A percentile compares a stretch with the other conserved stretches of the same genome.
Conservation (phyloP, 345 rosid species). For the Syzygium aqueum region DNA sequence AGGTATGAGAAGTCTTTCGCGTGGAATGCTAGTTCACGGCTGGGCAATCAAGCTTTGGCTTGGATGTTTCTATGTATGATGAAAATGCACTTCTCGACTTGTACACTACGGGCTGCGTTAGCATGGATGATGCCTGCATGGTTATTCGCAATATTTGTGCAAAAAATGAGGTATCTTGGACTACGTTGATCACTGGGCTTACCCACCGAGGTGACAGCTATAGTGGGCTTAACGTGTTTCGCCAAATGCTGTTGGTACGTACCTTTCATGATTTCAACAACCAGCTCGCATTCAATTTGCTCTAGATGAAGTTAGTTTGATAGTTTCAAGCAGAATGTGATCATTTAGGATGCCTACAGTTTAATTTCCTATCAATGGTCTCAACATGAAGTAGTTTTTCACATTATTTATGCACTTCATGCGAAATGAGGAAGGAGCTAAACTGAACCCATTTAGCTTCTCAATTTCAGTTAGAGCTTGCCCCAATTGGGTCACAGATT, state of each 20-base stretch:
- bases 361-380: neutral
- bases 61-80: conserved; percentile 50
- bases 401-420: neutral
- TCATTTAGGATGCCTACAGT: neutral
- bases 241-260: conserved; percentile 57
- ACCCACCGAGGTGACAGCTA: conserved; percentile 55
- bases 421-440: conserved; percentile 38
- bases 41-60: conserved; percentile 51
- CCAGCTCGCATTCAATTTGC: neutral
- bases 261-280: neutral
- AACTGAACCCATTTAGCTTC: conserved; percentile 49
- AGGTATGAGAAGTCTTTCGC: conserved; percentile 34
- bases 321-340: neutral
- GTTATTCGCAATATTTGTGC: conserved; percentile 33
- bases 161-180: conserved; percentile 63
- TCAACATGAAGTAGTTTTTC: neutral
- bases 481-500: conserved; percentile 41
- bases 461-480: conserved; percentile 81
- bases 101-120: conserved; percentile 45
- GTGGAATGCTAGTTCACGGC: conserved; percentile 55
- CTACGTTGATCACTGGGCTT: conserved; percentile 59
- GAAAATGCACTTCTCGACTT: conserved; percentile 55
- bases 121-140: conserved; percentile 47
- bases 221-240: conserved; percentile 49
- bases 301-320: neutral